Conservation (phyloP, 495 filamentous ascomycete species). For the Bryoglossum gracile region DNA sequence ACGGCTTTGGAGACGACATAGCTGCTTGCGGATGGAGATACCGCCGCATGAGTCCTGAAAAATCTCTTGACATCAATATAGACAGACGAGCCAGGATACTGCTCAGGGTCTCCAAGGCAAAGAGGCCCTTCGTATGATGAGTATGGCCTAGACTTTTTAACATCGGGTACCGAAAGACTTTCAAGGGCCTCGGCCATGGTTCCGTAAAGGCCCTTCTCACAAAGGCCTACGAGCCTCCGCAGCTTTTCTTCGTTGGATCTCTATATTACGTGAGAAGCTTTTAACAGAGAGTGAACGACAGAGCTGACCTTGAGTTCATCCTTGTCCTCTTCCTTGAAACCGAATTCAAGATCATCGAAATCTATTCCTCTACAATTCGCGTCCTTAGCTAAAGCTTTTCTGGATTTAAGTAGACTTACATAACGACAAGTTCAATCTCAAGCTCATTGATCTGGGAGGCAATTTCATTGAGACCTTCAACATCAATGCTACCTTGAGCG, state of each 20-base stretch:
- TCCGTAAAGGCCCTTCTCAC: constrained; percentile 61
- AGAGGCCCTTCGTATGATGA: constrained; percentile 73
- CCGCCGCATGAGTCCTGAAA: constrained; percentile 71
- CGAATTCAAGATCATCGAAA: constrained; percentile 88
- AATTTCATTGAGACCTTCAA: constrained; percentile 58
- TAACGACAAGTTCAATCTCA: constrained; percentile 66
- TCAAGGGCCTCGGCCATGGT: constrained; percentile 80
- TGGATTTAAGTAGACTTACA: constrained; percentile 48
- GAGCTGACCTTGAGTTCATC: constrained; percentile 53
- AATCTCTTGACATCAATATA: constrained; percentile 86
- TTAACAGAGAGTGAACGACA: too few species aligned
- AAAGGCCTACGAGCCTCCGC: constrained; percentile 51
- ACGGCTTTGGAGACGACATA: constrained; percentile 50
- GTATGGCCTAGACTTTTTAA: constrained; percentile 66
- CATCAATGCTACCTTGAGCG: constrained; percentile 62
- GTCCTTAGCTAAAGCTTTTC: not conserved
- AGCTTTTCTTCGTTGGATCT: constrained; percentile 65
- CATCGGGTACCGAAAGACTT: constrained; percentile 64
- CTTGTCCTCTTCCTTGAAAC: constrained; percentile 92
- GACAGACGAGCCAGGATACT: constrained; percentile 64
- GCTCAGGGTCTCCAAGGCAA: constrained; percentile 66
- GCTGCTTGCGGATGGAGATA: constrained; percentile 63
- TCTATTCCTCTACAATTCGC: constrained; percentile 65
- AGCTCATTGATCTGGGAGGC: constrained; percentile 61
- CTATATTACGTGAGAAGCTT: too few species aligned